A percentile compares a stretch with the other conserved stretches of the same genome.
phyloP scores from a whole-genome alignment of 805 yeast species.

The Vanderwaltozyma yarrowii region DNA sequence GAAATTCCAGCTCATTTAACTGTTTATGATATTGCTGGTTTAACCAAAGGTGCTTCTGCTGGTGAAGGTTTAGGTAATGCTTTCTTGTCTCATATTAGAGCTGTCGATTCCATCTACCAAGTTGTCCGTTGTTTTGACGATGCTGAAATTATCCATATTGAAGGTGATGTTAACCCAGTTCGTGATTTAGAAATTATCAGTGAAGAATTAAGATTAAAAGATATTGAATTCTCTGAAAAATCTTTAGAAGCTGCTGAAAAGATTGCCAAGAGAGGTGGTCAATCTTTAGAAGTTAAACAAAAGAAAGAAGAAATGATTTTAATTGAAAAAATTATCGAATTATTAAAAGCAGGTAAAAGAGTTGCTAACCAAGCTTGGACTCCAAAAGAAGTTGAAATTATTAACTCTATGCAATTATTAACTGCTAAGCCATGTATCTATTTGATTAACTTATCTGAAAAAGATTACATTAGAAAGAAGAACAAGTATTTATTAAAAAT shows the following conservation, averaged over 20 bases:
- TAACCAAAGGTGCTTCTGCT: constrained; percentile 91
- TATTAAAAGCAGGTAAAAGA: constrained; percentile 78
- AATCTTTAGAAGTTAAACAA: constrained; percentile 77
- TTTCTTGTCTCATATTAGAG: constrained; percentile 90
- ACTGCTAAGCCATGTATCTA: constrained; percentile 95
- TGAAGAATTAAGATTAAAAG: constrained; percentile 90
- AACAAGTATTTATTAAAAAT: constrained; percentile 77
- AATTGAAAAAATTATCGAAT: constrained; percentile 61
- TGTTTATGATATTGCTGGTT: constrained; percentile 94
- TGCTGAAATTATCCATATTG: constrained; percentile 94
- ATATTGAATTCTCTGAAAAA: constrained; percentile 88
- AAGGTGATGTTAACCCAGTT: constrained; percentile 91
- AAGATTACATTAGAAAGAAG: constrained; percentile 77
- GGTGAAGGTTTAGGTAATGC: constrained; percentile 99
- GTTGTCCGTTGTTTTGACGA: constrained; percentile 97
- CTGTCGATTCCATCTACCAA: constrained; percentile 96
- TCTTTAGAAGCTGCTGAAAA: constrained; percentile 68
- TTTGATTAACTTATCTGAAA: constrained; percentile 81
- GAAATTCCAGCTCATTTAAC: constrained; percentile 89
- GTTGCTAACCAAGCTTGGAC: constrained; percentile 84
- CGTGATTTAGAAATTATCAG: constrained; percentile 89
- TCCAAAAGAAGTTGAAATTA: constrained; percentile 79
- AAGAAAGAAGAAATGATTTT: constrained; percentile 77
- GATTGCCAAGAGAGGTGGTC: constrained; percentile 81
- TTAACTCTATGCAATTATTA: constrained; percentile 76